Percentiles rank a stretch among this genome's conserved stretches.
Conservation (phyloP, 1,284 basidiomycete species). For the Takashimella tepidaria region DNA sequence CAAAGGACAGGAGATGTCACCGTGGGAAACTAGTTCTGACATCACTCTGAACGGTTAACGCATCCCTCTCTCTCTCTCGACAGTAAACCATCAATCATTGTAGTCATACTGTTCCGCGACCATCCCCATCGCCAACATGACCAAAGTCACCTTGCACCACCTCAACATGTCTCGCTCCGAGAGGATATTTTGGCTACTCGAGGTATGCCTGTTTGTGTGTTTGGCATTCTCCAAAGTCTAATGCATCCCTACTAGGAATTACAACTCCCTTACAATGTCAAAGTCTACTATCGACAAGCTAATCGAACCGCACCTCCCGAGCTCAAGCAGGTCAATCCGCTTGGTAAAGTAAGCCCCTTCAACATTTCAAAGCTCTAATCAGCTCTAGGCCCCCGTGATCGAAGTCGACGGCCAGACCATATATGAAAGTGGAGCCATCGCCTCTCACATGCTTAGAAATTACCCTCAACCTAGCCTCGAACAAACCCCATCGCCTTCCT, state of each 20-base stretch:
- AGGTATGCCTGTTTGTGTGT: constrained; percentile 22
- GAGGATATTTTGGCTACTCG: constrained; percentile 27
- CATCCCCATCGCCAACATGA: constrained; percentile 25
- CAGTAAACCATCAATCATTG: no score
- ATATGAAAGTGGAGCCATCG: constrained; percentile 37
- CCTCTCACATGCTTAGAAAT: constrained; percentile 20
- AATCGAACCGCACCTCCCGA: constrained; percentile 20
- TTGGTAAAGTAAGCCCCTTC: constrained; percentile 24
- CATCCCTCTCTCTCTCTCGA: no score
- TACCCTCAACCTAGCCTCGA: constrained; percentile 13
- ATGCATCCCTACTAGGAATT: constrained; percentile 22
- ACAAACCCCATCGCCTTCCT: constrained; percentile 12
- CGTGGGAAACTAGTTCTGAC: no score
- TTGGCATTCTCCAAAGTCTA: no score
- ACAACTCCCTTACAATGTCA: constrained; percentile 30
- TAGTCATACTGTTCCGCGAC: no score
- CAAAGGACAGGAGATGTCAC: no score
- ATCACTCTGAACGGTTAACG: no score
- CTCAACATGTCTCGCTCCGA: constrained; percentile 38
- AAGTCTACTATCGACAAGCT: constrained; percentile 28
- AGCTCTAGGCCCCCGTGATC: constrained; percentile 26
- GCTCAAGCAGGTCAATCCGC: constrained; percentile 22
- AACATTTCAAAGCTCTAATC: not conserved
- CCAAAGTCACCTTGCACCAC: constrained; percentile 39
- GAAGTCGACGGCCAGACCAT: constrained; percentile 25